These are phyloP conservation scores for Macrophomina tecta DNA, from an alignment of 2,329 filamentous ascomycete genomes.

Conservation along the genomic window DNA sequence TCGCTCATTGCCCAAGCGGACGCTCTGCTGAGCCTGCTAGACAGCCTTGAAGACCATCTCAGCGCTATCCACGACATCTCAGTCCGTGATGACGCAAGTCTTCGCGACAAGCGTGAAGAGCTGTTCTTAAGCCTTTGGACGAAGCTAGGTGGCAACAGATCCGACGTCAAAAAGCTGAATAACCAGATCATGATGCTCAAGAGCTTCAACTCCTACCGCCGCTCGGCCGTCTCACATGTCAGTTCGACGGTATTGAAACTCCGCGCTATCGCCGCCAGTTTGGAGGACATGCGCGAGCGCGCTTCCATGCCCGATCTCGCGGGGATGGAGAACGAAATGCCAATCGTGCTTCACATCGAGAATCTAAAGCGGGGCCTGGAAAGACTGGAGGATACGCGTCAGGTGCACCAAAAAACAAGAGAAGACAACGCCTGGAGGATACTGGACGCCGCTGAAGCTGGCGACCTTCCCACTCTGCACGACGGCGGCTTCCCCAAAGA, in stretches of 20 bases:
- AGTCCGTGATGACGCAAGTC: constrained; percentile 65
- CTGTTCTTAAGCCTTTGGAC: constrained; percentile 76
- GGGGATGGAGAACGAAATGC: constrained; percentile 40
- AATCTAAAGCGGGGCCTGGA: constrained; percentile 76
- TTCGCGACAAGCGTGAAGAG: constrained; percentile 66
- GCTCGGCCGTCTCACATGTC: constrained; percentile 71
- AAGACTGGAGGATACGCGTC: constrained; percentile 69
- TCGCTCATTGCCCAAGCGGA: constrained; percentile 73
- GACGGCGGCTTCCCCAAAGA: neutral
- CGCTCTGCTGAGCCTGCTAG: constrained; percentile 68
- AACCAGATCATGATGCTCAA: constrained; percentile 68
- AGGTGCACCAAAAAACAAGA: constrained; percentile 64
- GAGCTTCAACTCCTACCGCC: constrained; percentile 70
- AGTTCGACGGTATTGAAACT: constrained; percentile 72
- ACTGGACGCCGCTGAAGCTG: neutral
- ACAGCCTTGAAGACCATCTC: constrained; percentile 72
- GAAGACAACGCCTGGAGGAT: constrained; percentile 50
- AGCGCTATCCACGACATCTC: constrained; percentile 73
- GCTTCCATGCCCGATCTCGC: constrained; percentile 70
- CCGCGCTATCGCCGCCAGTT: constrained; percentile 71
- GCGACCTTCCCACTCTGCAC: neutral
- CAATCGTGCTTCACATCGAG: constrained; percentile 76
- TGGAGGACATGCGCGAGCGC: constrained; percentile 74
- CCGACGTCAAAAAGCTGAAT: constrained; percentile 65
- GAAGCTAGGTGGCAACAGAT: constrained; percentile 72